A percentile compares a stretch with the other conserved stretches of the same genome.
Evolutionary conservation across 2,329 filamentous ascomycete species (phyloP).

Genomic region (Venturia pyrina): DNA sequence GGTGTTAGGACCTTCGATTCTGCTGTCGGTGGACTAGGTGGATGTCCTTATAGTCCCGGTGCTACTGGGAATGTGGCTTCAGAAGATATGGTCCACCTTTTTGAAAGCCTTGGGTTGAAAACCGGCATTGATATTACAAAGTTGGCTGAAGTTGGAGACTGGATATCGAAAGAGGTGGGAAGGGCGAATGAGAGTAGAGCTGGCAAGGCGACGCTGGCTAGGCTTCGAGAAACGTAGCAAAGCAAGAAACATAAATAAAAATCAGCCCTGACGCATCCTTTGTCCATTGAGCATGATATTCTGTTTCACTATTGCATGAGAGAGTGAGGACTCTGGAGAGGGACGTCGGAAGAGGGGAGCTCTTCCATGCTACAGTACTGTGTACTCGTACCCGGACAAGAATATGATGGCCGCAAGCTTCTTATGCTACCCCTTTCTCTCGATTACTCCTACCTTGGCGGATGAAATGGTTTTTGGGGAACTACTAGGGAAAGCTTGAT

Average conservation of each 20-base stretch:
- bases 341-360: too few relatives aligned
- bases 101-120: conserved; percentile 62
- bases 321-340: too few relatives aligned
- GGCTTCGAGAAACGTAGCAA: conserved; percentile 15
- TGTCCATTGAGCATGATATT: too few relatives aligned
- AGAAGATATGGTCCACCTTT: conserved; percentile 69
- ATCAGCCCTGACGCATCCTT: too few relatives aligned
- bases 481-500: too few relatives aligned
- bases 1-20: conserved; percentile 72
- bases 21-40: conserved; percentile 70
- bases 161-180: conserved; percentile 28
- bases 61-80: conserved; percentile 81
- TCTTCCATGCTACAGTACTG: too few relatives aligned
- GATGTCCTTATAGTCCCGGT: conserved; percentile 76
- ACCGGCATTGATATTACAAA: conserved; percentile 51
- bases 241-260: background rate
- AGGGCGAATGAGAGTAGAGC: conserved; percentile 28
- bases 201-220: conserved; percentile 28
- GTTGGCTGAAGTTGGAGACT: conserved; percentile 27
- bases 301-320: too few relatives aligned
- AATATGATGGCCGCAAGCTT: too few relatives aligned
- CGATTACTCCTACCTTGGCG: too few relatives aligned
- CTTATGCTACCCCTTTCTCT: too few relatives aligned
- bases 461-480: too few relatives aligned
- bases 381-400: too few relatives aligned